Percentiles rank a stretch among this genome's conserved stretches.
These are phyloP conservation scores for Paraphaeosphaeria sporulosa DNA, from an alignment of 2,329 filamentous ascomycete species.

Conservation along the genomic window DNA sequence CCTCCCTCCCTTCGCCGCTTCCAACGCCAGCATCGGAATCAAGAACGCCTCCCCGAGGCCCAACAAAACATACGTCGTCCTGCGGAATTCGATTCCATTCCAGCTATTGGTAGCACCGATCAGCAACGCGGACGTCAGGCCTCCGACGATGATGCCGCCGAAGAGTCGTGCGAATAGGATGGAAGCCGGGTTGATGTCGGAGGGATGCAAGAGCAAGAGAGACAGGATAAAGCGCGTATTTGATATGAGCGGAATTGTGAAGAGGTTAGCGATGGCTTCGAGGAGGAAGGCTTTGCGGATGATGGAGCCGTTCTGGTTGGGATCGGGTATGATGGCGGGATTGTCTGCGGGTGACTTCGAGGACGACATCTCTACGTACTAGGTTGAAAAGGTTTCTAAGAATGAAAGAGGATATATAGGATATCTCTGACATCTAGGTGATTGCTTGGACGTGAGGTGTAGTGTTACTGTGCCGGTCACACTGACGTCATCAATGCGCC, in stretches of 20 bases:
- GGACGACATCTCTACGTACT: conserved; percentile 2
- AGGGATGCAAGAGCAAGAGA: conserved; percentile 27
- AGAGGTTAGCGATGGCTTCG: conserved; percentile 37
- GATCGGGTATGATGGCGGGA: conserved; percentile 23
- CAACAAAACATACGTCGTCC: conserved; percentile 32
- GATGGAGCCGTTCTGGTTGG: conserved; percentile 22
- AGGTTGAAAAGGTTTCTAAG: not conserved
- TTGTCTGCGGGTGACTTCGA: conserved; percentile 8
- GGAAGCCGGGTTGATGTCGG: conserved; percentile 31
- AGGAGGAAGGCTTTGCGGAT: conserved; percentile 38
- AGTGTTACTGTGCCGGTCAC: not conserved
- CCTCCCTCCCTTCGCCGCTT: conserved; percentile 25
- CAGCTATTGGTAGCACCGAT: conserved; percentile 32
- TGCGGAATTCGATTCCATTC: conserved; percentile 34
- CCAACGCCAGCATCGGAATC: conserved; percentile 30
- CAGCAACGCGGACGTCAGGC: conserved; percentile 32
- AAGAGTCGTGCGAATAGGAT: conserved; percentile 36
- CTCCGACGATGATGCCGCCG: conserved; percentile 31
- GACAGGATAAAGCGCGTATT: conserved; percentile 32
- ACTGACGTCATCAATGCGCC: conserved; percentile 2
- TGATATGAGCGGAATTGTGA: conserved; percentile 35
- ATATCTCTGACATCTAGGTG: not conserved
- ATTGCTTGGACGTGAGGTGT: not conserved
- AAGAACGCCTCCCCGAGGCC: conserved; percentile 30
- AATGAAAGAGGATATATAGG: too few species aligned